Evolutionary conservation across 495 filamentous ascomycete genomes (phyloP), one percentile per base, ranked within the genome.

Genomic region (Astrothelium macrocarpum): DNA sequence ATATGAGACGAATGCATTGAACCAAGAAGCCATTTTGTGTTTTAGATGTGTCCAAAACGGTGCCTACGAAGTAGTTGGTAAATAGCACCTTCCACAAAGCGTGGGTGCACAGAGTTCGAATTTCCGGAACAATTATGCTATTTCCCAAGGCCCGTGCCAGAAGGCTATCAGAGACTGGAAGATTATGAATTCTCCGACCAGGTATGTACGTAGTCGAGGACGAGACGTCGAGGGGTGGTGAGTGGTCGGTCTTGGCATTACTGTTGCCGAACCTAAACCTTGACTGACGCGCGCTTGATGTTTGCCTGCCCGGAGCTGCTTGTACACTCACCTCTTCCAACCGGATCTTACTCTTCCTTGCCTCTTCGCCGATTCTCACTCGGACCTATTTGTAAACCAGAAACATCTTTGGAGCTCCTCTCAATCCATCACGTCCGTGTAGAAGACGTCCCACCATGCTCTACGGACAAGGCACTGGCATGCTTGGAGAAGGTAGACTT

Each of bases 401-500:
- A n/a, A n/a, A n/a, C n/a, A n/a, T n/a, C n/a, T n/a, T n/a, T n/a
- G n/a, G n/a, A n/a, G n/a, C n/a, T n/a, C n/a, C n/a, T n/a, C n/a
- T n/a, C n/a, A n/a, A n/a, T n/a, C n/a, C n/a, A n/a, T n/a, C n/a
- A n/a, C n/a, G n/a, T 39, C 14, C 34, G 5, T 14, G 45, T 2
- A 10, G 11, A 56, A 26, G 49, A 29, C 7, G 23, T 56, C 9
- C 49, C 25, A 56, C 49, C 23, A 56, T 56, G 49, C 25, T 56
- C n/a, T 29, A 56, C 25, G 49, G 49, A 29, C 68, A 68, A 65
- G 60, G 62, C 42, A 75, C 73, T n/a, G 75, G 75, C 42, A 73
- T 73, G 74, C 68, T 77, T 9, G 74, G 72, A 66, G 75, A 76
- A 72, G 75, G 75, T 77, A 71, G 14, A 43, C 58, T 1, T 20